These are phyloP conservation scores for Turnera subulata DNA, from an alignment of 345 rosid genomes.

Conservation along the genomic window DNA sequence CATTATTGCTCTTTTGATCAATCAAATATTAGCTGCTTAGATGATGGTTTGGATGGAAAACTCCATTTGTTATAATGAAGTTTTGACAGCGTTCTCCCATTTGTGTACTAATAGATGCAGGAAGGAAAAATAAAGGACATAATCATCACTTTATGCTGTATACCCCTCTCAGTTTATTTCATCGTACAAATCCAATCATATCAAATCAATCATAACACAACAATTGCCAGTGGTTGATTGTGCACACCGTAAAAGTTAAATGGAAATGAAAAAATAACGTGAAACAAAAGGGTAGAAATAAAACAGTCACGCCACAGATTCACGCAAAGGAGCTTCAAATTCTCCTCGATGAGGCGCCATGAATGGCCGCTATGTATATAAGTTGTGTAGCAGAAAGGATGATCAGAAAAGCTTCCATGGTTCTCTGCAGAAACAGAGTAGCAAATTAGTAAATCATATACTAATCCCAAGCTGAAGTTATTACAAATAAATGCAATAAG, in stretches of 20 bases:
- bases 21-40: no score
- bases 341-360: slow-evolving; percentile 31
- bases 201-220: slow-evolving; percentile 2
- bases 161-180: neutral
- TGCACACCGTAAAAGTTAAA: neutral
- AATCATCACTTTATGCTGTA: no score
- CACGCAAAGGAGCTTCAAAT: neutral
- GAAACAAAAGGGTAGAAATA: neutral
- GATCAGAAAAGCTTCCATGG: slow-evolving; percentile 91
- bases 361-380: slow-evolving; percentile 69
- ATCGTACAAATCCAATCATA: slow-evolving; percentile 13
- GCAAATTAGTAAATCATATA: neutral
- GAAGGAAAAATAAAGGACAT: no score
- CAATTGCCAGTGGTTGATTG: slow-evolving; percentile 1
- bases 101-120: no score
- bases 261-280: slow-evolving; percentile 5
- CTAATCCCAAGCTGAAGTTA: no score
- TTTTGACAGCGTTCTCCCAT: no score
- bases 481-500: no score
- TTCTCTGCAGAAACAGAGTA: slow-evolving; percentile 53
- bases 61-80: no score
- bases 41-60: no score
- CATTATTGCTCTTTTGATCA: no score
- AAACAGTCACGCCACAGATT: neutral
- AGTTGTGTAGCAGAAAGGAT: slow-evolving; percentile 85